Evolutionary conservation across 2,329 filamentous ascomycete species (phyloP), one percentile per base, ranked within the genome.

Genomic region (Apiospora rasikravindrae): DNA sequence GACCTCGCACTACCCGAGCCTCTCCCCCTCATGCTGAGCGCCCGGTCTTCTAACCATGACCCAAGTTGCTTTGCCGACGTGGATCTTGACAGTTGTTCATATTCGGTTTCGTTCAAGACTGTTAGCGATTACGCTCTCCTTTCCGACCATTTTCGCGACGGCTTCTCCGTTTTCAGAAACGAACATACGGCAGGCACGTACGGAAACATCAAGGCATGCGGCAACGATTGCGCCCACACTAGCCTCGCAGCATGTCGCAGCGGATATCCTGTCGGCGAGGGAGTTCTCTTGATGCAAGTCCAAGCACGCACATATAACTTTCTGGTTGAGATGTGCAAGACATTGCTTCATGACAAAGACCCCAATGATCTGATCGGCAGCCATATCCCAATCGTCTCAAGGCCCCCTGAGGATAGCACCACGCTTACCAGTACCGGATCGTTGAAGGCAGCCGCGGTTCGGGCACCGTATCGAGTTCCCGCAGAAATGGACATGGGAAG

Each of bases 381-480:
- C 29, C 53, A 61, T n/a, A 61, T 37, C 8, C 29, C 29, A 19
- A 8, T 22, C 53, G 29, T 61, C 29, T 29, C 53, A 19, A 61
- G 53, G n/a, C 53, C 53, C 8, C 29, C 22, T 7, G 53, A 61
- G 3, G 53, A 37, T 4, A 33, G 11, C 13, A 26, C 6, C 7
- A 6, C 26, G 19, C 11, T 10, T 29, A 10, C 19, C 67, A n/a
- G 1, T 11, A 8, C 33, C 26, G 49, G 26, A n/a, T 69, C 67
- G 33, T 16, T 69, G 13, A 40, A 69, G 44, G 26, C 44, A 10
- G 67, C 67, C 7, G 67, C 67, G 8, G 14, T 72, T 33, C 73
- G 74, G n/a, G 71, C 72, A 11, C 70, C 74, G 5, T 75, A 74
- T 66, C 42, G 70, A n/a, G 53, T 66, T 8, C 74, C 74, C 0